Evolutionary conservation across 169 alveolate species (phyloP).

Genomic region (Miamiensis avidus): DNA sequence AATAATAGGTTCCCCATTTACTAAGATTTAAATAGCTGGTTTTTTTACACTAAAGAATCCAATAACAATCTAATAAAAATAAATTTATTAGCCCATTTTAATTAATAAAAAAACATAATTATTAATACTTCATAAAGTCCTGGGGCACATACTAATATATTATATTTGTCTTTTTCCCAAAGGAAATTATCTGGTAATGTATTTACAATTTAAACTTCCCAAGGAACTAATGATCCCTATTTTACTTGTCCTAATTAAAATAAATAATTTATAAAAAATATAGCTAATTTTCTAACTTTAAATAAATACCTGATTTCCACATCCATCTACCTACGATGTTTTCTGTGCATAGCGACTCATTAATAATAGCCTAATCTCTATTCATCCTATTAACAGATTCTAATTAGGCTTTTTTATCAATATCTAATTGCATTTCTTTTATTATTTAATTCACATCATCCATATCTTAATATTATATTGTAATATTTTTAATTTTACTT

Average conservation of each 20-base stretch:
- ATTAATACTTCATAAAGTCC: constrained; percentile 79
- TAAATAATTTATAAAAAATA: too few species aligned
- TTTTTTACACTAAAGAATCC: constrained; percentile 85
- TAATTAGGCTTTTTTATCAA: constrained; percentile 49
- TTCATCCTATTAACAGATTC: constrained; percentile 50
- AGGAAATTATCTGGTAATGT: constrained; percentile 83
- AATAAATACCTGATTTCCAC: constrained; percentile 56
- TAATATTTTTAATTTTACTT: too few species aligned
- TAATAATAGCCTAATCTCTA: constrained; percentile 65
- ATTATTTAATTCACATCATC: constrained; percentile 73
- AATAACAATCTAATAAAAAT: constrained; percentile 13
- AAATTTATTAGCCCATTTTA: background rate
- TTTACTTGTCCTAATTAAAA: constrained; percentile 66
- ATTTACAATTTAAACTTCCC: constrained; percentile 83
- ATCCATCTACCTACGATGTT: constrained; percentile 86
- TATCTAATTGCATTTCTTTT: constrained; percentile 62
- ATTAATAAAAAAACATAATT: background rate
- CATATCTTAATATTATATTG: too few species aligned
- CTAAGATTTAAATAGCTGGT: constrained; percentile 82
- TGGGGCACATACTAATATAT: constrained; percentile 68
- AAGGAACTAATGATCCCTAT: constrained; percentile 74
- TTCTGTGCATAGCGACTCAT: constrained; percentile 80
- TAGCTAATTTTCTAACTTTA: constrained; percentile 26
- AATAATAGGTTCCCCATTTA: constrained; percentile 86
- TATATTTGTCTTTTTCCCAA: constrained; percentile 81